A percentile compares a stretch with the other conserved stretches of the same genome.
phyloP scores from a whole-genome alignment of 2,329 filamentous ascomycete genomes.

The Hymenoscyphus fructigenus region DNA sequence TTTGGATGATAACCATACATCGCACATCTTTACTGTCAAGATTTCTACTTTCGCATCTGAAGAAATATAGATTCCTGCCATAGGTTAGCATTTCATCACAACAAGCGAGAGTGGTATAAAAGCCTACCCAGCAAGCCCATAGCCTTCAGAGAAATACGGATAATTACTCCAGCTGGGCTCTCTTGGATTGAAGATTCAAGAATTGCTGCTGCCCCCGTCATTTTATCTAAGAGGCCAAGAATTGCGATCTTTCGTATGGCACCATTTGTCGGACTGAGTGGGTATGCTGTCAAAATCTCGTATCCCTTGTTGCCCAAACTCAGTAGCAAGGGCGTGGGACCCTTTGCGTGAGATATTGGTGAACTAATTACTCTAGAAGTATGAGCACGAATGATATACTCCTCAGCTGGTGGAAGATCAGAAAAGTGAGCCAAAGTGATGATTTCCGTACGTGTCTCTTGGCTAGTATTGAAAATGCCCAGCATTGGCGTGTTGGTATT shows the following conservation, averaged over 20 bases:
- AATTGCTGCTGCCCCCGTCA: slow-evolving; percentile 16
- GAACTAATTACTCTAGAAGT: slow-evolving; percentile 6
- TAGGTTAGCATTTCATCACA: not conserved
- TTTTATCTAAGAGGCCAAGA: slow-evolving; percentile 14
- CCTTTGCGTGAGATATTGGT: not conserved
- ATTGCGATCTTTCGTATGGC: slow-evolving; percentile 10
- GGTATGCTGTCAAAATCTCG: slow-evolving; percentile 18
- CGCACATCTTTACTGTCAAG: not conserved
- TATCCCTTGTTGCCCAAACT: slow-evolving; percentile 10
- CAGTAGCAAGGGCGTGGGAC: not conserved
- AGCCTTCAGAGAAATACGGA: not conserved
- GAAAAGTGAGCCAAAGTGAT: not conserved
- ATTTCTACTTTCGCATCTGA: not conserved
- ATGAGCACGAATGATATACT: slow-evolving; percentile 12
- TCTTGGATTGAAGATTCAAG: not conserved
- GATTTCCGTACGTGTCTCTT: not conserved
- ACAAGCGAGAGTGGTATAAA: no score
- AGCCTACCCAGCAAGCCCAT: slow-evolving; percentile 3
- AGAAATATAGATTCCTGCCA: not conserved
- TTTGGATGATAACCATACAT: not conserved
- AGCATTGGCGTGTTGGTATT: slow-evolving; percentile 10
- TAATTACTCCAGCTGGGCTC: not conserved
- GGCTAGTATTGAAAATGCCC: slow-evolving; percentile 1
- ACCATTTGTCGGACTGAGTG: not conserved
- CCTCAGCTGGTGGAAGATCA: not conserved